Conservation (phyloP, 495 filamentous ascomycete species). For the Penicillium longicatenatum region DNA sequence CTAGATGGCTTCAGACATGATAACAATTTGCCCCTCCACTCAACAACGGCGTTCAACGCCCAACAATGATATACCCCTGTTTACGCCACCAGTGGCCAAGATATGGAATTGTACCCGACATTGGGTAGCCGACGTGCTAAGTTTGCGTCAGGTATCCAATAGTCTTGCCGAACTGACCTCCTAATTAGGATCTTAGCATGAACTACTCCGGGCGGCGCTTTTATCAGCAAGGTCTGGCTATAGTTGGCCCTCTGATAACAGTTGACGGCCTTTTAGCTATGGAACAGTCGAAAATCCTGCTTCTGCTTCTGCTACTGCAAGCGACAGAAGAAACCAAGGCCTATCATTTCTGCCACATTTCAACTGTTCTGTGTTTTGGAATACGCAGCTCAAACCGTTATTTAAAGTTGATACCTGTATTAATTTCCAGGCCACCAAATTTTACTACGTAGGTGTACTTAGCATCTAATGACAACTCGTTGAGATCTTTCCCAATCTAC, state of each 20-base stretch:
- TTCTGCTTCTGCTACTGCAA: neutral
- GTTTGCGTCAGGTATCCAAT: conserved; percentile 18
- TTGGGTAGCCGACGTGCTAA: conserved; percentile 4
- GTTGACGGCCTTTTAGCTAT: conserved; percentile 12
- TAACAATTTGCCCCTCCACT: neutral
- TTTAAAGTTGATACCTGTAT: neutral
- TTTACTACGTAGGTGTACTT: neutral
- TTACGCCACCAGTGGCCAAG: conserved; percentile 1
- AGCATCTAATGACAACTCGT: neutral
- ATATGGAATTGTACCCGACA: conserved; percentile 10
- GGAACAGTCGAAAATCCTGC: conserved; percentile 9
- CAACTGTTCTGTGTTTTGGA: conserved; percentile 1
- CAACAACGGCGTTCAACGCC: conserved; percentile 6
- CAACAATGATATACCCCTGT: neutral
- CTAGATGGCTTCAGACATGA: conserved; percentile 17
- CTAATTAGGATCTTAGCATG: conserved; percentile 7
- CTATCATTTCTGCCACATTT: conserved; percentile 3
- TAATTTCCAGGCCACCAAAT: neutral
- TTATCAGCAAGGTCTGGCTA: conserved; percentile 11
- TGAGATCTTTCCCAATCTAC: neutral
- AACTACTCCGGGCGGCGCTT: neutral
- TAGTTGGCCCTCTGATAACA: conserved; percentile 9
- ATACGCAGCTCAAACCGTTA: neutral
- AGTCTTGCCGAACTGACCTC: conserved; percentile 5
- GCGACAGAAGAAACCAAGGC: conserved; percentile 2